Base-by-base conservation (phyloP, 2,329 filamentous ascomycete genomes). In the Sclerotinia glacialis region DNA sequence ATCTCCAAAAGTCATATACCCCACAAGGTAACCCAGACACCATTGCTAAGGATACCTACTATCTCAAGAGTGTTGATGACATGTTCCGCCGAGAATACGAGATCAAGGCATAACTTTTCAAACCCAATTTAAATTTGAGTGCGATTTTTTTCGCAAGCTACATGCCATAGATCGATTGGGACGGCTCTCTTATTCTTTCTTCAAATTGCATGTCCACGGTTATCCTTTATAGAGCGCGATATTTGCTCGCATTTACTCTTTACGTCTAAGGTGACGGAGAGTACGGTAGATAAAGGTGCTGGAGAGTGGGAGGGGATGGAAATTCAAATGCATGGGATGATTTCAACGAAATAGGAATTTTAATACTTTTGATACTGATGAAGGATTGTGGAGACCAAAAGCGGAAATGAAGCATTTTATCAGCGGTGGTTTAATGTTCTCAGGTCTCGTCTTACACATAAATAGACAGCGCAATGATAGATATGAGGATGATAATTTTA, bases 1-100 rank as follows among this genome's bases (percentile, higher is more conserved):
- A 95, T 78, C 83, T 94, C 71, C 85, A 93, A 83, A 94, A 93
- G 83, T 81, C 86, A 81, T 95, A 86, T 80, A 86, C 82, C 70
- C 91, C 91, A 69, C 78, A 83, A 74, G 91, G 91, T 67, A 86
- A 86, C 64, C 76, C 83, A 37, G 89, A 90, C 55, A 90, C 85
- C 72, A 84, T 95, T 67, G 77, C 78, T 68, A 79, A 84, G 68
- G 89, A 87, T 67, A 87, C 87, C 28, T 95, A 94, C 82, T 95
- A 93, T 81, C 84, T 95, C 67, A 86, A 86, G 76, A 87, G 89
- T 78, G 85, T 95, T 58, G 91, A 95, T 76, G 90, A 92, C 74
- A 92, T 92, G 90, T 95, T 91, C 88, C 88, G 90, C 82, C 86
- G 91, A 75, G 85, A 85, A 77, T 95, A 95, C 80, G 80, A 83